These are phyloP conservation scores for Styphnolobium japonicum DNA, from an alignment of 306 rosid species.

Conservation along the genomic window DNA sequence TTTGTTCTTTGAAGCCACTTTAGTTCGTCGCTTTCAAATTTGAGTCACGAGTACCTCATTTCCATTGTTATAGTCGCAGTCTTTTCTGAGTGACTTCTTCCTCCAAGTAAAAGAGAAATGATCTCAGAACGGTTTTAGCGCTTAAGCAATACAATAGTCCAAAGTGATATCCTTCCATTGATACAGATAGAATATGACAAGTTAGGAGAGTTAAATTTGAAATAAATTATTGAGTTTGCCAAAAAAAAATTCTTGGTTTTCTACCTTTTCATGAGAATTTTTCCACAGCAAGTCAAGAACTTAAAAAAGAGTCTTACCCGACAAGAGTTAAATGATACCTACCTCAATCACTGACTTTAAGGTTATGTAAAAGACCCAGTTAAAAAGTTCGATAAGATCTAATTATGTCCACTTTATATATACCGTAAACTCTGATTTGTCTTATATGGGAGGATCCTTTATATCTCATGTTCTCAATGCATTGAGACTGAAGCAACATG, in stretches of 20 bases:
- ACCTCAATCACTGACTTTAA: slow-evolving; percentile 22
- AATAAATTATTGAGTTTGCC: neutral
- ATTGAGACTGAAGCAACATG: slow-evolving; percentile 36
- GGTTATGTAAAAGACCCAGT: neutral
- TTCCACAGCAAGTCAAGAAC: neutral
- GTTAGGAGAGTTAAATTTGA: neutral
- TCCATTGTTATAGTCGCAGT: slow-evolving; percentile 23
- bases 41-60: slow-evolving; percentile 27
- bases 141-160: slow-evolving; percentile 66
- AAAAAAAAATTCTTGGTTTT: neutral
- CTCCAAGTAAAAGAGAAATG: slow-evolving; percentile 31
- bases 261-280: neutral
- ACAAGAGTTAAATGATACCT: neutral
- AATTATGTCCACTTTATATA: neutral
- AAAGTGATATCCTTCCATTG: slow-evolving; percentile 47
- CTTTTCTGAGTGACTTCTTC: slow-evolving; percentile 38
- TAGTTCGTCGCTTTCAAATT: slow-evolving; percentile 52
- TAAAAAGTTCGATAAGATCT: neutral
- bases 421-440: neutral
- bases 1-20: slow-evolving; percentile 76
- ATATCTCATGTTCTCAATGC: neutral
- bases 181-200: slow-evolving; percentile 25
- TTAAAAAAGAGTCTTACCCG: neutral
- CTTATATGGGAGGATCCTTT: neutral
- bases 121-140: slow-evolving; percentile 63